Evolutionary conservation across 2,329 filamentous ascomycete species (phyloP), one percentile per base, ranked within the genome.

Genomic region (Ceratocystis cubensis): DNA sequence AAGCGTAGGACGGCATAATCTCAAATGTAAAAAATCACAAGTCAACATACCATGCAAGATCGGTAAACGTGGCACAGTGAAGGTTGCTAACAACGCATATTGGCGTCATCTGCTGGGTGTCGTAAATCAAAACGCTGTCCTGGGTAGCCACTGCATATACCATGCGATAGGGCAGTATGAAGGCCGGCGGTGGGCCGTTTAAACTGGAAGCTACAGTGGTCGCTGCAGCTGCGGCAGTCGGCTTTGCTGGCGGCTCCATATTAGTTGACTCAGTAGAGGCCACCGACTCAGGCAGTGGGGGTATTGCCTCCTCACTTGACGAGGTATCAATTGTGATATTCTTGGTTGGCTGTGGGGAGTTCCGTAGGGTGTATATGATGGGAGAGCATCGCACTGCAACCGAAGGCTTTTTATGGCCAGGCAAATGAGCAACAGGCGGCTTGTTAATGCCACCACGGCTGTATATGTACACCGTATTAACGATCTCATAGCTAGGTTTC

Each of bases 381-480:
- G 94, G 94, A 15, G 93, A 99, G 74, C 94, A 99, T 73, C 90
- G 90, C 68, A 99, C 90, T 1, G 92, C 94, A 10, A 99, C 90
- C 0, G 94, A 97, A 0, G 94, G 94, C 75, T 99, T 99, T 80
- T 96, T 99, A 76, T 97, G 93, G 1, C 94, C 94, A 0, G 94
- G 94, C 5, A 99, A 81, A 76, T 97, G 94, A 5, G 93, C 91
- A 67, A 97, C 88, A 1, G 94, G 94, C 1, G 94, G 91, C 74
- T 95, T 96, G 77, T 96, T 97, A 73, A 99, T 91, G 28, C 94
- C 94, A 37, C 92, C 94, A 71, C 94, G 83, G 0, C 93, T 96
- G 75, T 99, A 99, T 65, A 99, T 94, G 76, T 99, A 99, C 25
- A 99, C 95, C 0, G 94, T 99, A 73, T 99, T 99, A 71, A 89